Base-by-base conservation (phyloP, 164 flowering plant genomes). In the Platanus orientalis region DNA sequence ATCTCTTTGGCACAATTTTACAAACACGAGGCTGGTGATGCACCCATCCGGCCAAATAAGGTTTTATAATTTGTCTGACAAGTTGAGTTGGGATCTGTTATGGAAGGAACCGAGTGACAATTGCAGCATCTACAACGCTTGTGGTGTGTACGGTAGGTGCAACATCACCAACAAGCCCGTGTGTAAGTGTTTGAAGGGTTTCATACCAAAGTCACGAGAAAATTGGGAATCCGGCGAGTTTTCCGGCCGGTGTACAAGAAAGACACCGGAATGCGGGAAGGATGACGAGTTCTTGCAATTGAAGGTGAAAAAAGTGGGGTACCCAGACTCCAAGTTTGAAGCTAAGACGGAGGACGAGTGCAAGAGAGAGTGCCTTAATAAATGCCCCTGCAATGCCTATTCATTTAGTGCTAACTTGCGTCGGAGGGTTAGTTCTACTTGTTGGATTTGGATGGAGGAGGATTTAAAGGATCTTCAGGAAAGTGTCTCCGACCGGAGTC, bases 161-260 rank as follows among this genome's bases (percentile, higher is more conserved):
- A 68, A 75, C 50, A 66, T 49, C 16, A 57, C 66, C 11, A 60
- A 58, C 45, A 64, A 53, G 1, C 7, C 53, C 26, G n/a, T 51
- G 26, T 80, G 83, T 61, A 72, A 68, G 36, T 80, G 83, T 53
- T 66, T 75, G 62, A 75, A 73, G 4, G 83, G 80, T 0, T 80
- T 72, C 32, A 29, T 16, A 27, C 74, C 81, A 1, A 57, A 9
- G 40, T 62, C 60, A 2, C 70, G 42, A 2, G 72, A 64, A 4
- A 23, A 57, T 3, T 80, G 83, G 83, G 60, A 56, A 11, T 34
- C 45, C 0, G 63, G 77, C 24, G 75, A 75, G 26, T 75, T 52
- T 44, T 60, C 72, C 10, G 74, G 52, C 17, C 81, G 83, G 44
- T 80, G 83, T 57, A 30, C 2, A 4, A 64, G 68, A 50, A 69